Evolutionary conservation across 768 basidiomycete genomes (phyloP), one percentile per base, ranked within the genome.

Genomic region (Clitopilus passeckerianus): DNA sequence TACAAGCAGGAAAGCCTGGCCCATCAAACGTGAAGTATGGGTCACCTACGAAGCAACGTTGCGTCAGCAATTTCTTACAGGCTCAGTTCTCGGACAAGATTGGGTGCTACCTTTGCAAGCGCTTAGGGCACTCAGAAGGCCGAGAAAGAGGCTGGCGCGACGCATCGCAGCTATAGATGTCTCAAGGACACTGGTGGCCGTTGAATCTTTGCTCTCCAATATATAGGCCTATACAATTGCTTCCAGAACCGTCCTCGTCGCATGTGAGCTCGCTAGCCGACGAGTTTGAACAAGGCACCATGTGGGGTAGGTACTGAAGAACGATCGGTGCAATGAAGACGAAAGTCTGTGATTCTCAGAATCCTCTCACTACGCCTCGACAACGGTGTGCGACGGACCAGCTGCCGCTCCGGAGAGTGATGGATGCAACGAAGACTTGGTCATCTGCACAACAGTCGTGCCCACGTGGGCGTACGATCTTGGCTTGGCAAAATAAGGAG

Each of bases 1-100:
- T 66, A 57, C 74, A 75, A 2, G 73, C 72, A 9, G 74, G 74
- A 58, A 73, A 74, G 1, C 72, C 74, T 1, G 61, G 63, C 0
- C 74, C 74, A 52, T 75, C 74, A 55, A 75, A 74, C 10, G 74
- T 75, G 57, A 73, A 72, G 58, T 73, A 74, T 2, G 68, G 64
- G 56, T 64, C 65, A 44, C 57, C 68, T 69, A 43, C 15, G 50
- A 20, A 23, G 10, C 10, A 41, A 41, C 27, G 7, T 30, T 30
- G 27, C 7, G 27, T 30, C 7, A 30, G 27, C 27, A 4, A 4
- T 30, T 30, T 30, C 27, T 30, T 30, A 41, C 37, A 41, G 3
- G n/a, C 10, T 41, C 10, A 30, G 27, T 7, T 30, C 27, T 3
- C 4, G 27, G 7, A 30, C 27, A 30, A 4, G 27, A 3, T 30